These are phyloP conservation scores for Alternaria burnsii DNA, from an alignment of 2,329 filamentous ascomycete genomes.

Conservation along the genomic window DNA sequence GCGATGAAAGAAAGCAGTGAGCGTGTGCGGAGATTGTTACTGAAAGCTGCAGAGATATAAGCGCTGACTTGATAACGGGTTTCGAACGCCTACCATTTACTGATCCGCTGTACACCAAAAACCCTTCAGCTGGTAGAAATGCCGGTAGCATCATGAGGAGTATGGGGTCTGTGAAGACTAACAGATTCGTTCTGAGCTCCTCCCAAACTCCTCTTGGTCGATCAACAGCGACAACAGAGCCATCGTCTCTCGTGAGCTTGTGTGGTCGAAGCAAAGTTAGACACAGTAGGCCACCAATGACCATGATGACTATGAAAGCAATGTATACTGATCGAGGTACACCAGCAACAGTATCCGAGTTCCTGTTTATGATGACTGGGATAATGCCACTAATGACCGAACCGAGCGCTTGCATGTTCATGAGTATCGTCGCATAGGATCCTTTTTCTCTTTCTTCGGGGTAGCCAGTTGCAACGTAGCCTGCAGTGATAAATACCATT, in stretches of 20 bases:
- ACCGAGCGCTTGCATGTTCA: slow-evolving; percentile 44
- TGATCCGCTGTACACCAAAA: slow-evolving; percentile 44
- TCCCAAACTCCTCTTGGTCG: slow-evolving; percentile 36
- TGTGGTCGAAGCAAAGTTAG: slow-evolving; percentile 39
- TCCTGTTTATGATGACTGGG: slow-evolving; percentile 42
- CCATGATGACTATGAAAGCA: slow-evolving; percentile 41
- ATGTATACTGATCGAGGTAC: slow-evolving; percentile 44
- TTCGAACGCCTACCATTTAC: slow-evolving; percentile 36
- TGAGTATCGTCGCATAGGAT: slow-evolving; percentile 40
- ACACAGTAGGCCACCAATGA: slow-evolving; percentile 36
- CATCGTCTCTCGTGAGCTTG: slow-evolving; percentile 41
- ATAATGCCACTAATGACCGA: slow-evolving; percentile 43
- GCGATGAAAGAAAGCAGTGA: slow-evolving; percentile 42
- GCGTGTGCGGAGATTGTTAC: slow-evolving; percentile 40
- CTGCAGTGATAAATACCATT: slow-evolving; percentile 45
- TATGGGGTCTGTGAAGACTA: slow-evolving; percentile 38
- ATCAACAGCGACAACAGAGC: slow-evolving; percentile 39
- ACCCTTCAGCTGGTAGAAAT: slow-evolving; percentile 41
- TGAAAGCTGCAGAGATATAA: slow-evolving; percentile 27
- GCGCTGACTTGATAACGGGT: not conserved
- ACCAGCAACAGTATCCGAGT: slow-evolving; percentile 40
- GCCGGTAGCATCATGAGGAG: slow-evolving; percentile 42
- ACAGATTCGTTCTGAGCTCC: slow-evolving; percentile 37
- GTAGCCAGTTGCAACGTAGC: slow-evolving; percentile 43
- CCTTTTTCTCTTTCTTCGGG: slow-evolving; percentile 44